These are phyloP conservation scores for Prunus mira DNA, from an alignment of 306 rosid genomes.

Conservation along the genomic window DNA sequence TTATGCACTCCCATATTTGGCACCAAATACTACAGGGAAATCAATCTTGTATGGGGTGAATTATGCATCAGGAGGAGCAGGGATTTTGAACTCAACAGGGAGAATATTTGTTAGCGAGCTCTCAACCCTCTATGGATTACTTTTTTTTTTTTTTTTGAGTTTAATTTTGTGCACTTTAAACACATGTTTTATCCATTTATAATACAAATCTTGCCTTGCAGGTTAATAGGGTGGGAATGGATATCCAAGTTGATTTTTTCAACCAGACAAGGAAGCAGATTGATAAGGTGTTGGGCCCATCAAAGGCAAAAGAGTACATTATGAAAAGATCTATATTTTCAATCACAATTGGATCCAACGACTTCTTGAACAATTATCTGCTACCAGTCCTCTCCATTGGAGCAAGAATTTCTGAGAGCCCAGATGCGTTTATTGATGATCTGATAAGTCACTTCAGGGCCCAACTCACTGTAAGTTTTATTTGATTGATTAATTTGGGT, in stretches of 20 bases:
- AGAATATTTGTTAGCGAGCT: constrained; percentile 80
- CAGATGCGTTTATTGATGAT: constrained; percentile 70
- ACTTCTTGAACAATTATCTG: constrained; percentile 84
- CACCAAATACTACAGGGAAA: constrained; percentile 76
- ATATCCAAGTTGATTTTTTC: constrained; percentile 81
- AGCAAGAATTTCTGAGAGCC: constrained; percentile 73
- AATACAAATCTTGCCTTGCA: constrained; percentile 24
- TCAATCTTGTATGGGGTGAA: constrained; percentile 70
- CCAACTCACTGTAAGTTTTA: constrained; percentile 60
- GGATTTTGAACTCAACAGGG: constrained; percentile 92
- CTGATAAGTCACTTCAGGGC: constrained; percentile 62
- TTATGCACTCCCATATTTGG: constrained; percentile 69
- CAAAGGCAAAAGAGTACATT: constrained; percentile 58
- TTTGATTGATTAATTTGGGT: neutral
- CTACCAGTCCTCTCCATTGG: constrained; percentile 86
- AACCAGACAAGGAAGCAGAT: constrained; percentile 69
- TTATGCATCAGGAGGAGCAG: constrained; percentile 97
- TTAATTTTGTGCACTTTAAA: neutral
- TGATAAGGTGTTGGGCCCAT: constrained; percentile 56
- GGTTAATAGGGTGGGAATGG: constrained; percentile 92
- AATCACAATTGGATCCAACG: constrained; percentile 76
- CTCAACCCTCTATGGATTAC: neutral
- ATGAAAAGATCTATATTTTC: constrained; percentile 70
- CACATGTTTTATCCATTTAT: neutral
- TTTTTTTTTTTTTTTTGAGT: neutral